These are phyloP conservation scores for Boletellus dicymbophilus DNA, from an alignment of 1,284 basidiomycete genomes.

Conservation along the genomic window DNA sequence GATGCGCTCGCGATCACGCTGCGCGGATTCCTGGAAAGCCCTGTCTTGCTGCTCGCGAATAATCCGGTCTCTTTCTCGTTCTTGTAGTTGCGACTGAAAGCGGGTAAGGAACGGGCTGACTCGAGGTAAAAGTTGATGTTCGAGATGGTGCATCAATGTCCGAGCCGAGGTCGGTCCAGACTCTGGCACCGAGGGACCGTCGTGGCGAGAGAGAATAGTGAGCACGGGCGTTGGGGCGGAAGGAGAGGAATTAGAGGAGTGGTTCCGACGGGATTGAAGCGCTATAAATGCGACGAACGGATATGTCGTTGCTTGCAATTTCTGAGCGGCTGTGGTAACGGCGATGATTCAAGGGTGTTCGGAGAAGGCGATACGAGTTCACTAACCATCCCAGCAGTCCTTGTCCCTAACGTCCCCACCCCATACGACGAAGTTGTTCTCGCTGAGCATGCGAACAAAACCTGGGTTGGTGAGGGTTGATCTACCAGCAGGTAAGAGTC, in stretches of 20 bases:
- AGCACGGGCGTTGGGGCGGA: conserved; percentile 52
- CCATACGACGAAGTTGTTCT: conserved; percentile 70
- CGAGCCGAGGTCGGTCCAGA: conserved; percentile 61
- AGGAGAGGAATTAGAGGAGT: conserved; percentile 39
- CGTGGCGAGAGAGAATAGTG: conserved; percentile 81
- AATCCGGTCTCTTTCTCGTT: conserved; percentile 65
- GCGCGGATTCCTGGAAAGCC: conserved; percentile 69
- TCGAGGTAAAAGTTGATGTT: conserved; percentile 75
- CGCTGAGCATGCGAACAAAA: conserved; percentile 57
- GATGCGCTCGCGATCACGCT: conserved; percentile 73
- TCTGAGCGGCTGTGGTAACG: conserved; percentile 67
- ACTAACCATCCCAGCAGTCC: conserved; percentile 83
- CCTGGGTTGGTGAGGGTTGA: conserved; percentile 75
- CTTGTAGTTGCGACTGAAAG: conserved; percentile 49
- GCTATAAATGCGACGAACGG: conserved; percentile 92
- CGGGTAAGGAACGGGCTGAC: conserved; percentile 73
- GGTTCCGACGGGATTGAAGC: conserved; percentile 70
- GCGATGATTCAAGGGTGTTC: conserved; percentile 4
- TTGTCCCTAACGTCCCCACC: conserved; percentile 77
- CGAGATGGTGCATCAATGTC: conserved; percentile 66
- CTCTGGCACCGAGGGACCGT: conserved; percentile 60
- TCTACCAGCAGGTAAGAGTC: conserved; percentile 38
- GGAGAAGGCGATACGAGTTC: background rate
- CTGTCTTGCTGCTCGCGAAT: conserved; percentile 83
- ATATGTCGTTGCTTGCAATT: conserved; percentile 87